Base-by-base conservation (phyloP, 768 basidiomycete species). In the Naganishia vishniacii region DNA sequence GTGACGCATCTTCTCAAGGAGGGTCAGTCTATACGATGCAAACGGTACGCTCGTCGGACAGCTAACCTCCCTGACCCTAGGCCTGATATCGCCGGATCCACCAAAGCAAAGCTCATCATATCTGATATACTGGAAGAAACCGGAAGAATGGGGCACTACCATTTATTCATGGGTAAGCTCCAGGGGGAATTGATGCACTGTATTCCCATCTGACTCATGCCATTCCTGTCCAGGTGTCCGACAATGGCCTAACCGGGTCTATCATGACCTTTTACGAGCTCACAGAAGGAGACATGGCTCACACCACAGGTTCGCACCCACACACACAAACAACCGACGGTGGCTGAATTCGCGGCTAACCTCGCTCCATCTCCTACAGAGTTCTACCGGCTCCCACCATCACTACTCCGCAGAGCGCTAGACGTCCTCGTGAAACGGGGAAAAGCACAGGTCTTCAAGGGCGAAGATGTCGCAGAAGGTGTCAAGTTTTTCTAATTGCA, bases 261-360 rank as follows among this genome's bases (percentile, higher is more conserved):
- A 78, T 81, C 67, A 68, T 81, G 71, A 81, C 80, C 0, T 78
- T 80, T 56, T 79, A 78, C 66, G 80, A 81, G 60, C 70, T 81
- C 12, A 77, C 75, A 1, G 78, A 80, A 31, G 78, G 77, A 18
- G 77, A 78, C 61, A 56, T 78, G 48, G 71, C 74, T 15, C 67
- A 77, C 64, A 72, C 69, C 18, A 76, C 73, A 34, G 76, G 72
- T 74, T 34, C 56, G 69, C 59, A 25, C 34, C 8, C 15, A 37
- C 7, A 1, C 25, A 11, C 26, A 18, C 29, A 23, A 18, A 46
- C 23, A 48, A 31, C n/a, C 58, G 32, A 11, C n/a, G 45, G 0
- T 59, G 44, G 31, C 47, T 58, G 28, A 16, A 8, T 20, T n/a
- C n/a, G n/a, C n/a, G n/a, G n/a, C n/a, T n/a, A n/a, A n/a, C n/a